Percentiles rank a stretch among this genome's conserved stretches.
These are phyloP conservation scores for Quercus variabilis DNA, from an alignment of 306 rosid genomes.

Conservation along the genomic window DNA sequence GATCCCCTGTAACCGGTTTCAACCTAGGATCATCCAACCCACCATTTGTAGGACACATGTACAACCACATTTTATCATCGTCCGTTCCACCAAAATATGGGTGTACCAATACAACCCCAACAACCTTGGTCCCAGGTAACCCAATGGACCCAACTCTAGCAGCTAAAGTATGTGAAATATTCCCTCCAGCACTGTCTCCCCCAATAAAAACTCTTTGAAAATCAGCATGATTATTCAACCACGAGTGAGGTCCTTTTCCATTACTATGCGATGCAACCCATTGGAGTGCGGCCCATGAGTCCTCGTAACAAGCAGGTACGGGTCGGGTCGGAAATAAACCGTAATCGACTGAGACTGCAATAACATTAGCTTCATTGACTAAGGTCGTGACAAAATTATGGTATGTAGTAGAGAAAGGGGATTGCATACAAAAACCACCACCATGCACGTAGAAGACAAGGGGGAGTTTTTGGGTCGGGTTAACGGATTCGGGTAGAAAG, in stretches of 20 bases:
- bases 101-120: conserved; percentile 35
- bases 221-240: conserved; percentile 39
- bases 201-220: conserved; percentile 25
- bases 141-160: conserved; percentile 16
- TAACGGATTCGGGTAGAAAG: conserved; percentile 18
- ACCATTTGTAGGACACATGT: conserved; percentile 31
- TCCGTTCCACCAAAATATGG: conserved; percentile 37
- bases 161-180: conserved; percentile 20
- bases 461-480: conserved; percentile 21
- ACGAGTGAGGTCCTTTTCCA: conserved; percentile 36
- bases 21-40: conserved; percentile 38
- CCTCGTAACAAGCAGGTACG: conserved; percentile 36
- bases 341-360: conserved; percentile 42
- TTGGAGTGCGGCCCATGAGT: conserved; percentile 45
- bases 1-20: conserved; percentile 41
- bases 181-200: conserved; percentile 54
- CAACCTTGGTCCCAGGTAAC: conserved; percentile 18
- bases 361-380: conserved; percentile 9
- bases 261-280: conserved; percentile 40
- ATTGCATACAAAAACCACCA: conserved; percentile 25
- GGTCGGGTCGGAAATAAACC: conserved; percentile 37
- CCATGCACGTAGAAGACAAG: conserved; percentile 34
- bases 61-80: conserved; percentile 44
- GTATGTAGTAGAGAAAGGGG: conserved; percentile 26
- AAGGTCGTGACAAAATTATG: conserved; percentile 14